Conservation (phyloP, 2,329 filamentous ascomycete genomes). For the Aspergillus sclerotialis region DNA sequence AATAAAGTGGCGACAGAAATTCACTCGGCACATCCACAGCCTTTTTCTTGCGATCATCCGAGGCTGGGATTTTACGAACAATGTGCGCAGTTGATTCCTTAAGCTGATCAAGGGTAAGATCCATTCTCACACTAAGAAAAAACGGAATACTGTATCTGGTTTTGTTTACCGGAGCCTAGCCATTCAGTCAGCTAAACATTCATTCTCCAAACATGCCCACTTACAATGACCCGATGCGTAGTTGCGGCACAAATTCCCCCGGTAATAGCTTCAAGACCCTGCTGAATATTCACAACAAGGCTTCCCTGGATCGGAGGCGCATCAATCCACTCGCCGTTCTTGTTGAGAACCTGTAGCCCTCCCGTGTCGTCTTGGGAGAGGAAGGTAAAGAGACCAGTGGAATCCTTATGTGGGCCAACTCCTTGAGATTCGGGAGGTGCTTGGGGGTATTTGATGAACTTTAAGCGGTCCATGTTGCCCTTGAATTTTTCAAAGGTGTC, state of each 20-base stretch:
- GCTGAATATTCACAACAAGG: constrained; percentile 43
- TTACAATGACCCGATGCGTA: constrained; percentile 30
- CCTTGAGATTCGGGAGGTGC: constrained; percentile 39
- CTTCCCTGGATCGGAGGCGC: constrained; percentile 37
- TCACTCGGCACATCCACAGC: constrained; percentile 31
- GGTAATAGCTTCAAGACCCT: constrained; percentile 52
- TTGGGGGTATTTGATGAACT: constrained; percentile 51
- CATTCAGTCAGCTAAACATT: not conserved
- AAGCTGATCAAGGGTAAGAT: constrained; percentile 42
- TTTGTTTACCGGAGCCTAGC: constrained; percentile 21
- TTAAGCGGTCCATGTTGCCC: constrained; percentile 45
- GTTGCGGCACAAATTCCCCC: constrained; percentile 46
- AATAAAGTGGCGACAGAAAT: constrained; percentile 28
- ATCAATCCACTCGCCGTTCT: constrained; percentile 39
- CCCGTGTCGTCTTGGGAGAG: constrained; percentile 38
- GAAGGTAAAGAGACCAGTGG: constrained; percentile 38
- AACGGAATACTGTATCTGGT: constrained; percentile 46
- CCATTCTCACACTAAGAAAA: constrained; percentile 47
- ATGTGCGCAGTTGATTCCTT: constrained; percentile 26
- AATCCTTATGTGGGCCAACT: constrained; percentile 53
- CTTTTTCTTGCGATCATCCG: constrained; percentile 23
- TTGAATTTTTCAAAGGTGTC: constrained; percentile 46
- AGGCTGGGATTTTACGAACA: constrained; percentile 20
- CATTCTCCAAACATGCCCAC: constrained; percentile 1
- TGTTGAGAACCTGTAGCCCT: constrained; percentile 42